phyloP scores from a whole-genome alignment of 2,329 filamentous ascomycete species.

The Ophiostoma ulmi region DNA sequence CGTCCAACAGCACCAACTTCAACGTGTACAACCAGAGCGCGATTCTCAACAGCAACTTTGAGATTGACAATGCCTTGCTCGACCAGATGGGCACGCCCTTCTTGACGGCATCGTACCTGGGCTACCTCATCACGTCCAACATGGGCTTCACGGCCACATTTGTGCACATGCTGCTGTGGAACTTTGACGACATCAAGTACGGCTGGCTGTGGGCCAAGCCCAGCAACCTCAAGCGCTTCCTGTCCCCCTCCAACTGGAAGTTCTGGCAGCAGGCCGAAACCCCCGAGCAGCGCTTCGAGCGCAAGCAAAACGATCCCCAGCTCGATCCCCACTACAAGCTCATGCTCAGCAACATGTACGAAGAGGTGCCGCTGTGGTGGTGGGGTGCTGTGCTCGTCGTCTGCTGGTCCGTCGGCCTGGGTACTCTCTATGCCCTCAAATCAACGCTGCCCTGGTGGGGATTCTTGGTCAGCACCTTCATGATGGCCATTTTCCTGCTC shows the following conservation, averaged over 20 bases:
- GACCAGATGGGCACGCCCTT: slow-evolving; percentile 39
- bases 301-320: slow-evolving; percentile 24
- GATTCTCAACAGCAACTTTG: slow-evolving; percentile 38
- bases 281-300: slow-evolving; percentile 25
- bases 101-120: slow-evolving; percentile 38
- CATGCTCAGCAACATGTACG: slow-evolving; percentile 26
- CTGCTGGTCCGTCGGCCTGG: slow-evolving; percentile 37
- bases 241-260: slow-evolving; percentile 19
- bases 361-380: slow-evolving; percentile 27
- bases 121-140: slow-evolving; percentile 42
- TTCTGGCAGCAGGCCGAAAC: slow-evolving; percentile 23
- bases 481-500: slow-evolving; percentile 37
- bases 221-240: slow-evolving; percentile 23
- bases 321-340: slow-evolving; percentile 34
- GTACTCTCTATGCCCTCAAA: slow-evolving; percentile 37
- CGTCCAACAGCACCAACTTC: slow-evolving; percentile 36
- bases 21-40: slow-evolving; percentile 40
- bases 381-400: slow-evolving; percentile 33
- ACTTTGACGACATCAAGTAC: slow-evolving; percentile 27
- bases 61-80: slow-evolving; percentile 37
- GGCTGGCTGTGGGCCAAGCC: slow-evolving; percentile 23
- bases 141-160: slow-evolving; percentile 45
- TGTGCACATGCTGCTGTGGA: slow-evolving; percentile 33
- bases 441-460: slow-evolving; percentile 41
- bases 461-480: slow-evolving; percentile 37